Evolutionary conservation across 2,329 filamentous ascomycete species (phyloP).

Genomic region (Penicillium palitans): DNA sequence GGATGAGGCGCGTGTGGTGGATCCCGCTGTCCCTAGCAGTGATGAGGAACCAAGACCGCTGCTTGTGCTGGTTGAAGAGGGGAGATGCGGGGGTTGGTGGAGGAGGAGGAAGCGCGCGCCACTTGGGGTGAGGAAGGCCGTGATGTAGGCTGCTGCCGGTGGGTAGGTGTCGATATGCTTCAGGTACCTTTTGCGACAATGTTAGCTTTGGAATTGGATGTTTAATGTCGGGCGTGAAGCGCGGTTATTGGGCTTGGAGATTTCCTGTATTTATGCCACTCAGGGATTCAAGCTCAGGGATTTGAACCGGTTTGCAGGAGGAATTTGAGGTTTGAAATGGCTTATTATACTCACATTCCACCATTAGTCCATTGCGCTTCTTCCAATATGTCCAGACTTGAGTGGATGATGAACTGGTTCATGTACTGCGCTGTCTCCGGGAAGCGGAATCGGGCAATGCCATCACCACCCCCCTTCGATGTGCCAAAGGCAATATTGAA

Average conservation of each 20-base stretch:
- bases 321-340: neutral
- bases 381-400: slow-evolving; percentile 89
- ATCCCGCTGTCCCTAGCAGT: slow-evolving; percentile 32
- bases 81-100: slow-evolving; percentile 68
- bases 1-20: slow-evolving; percentile 51
- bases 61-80: slow-evolving; percentile 32
- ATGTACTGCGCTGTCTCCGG: slow-evolving; percentile 84
- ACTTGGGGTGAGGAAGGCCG: slow-evolving; percentile 87
- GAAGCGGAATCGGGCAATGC: slow-evolving; percentile 85
- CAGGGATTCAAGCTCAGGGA: neutral
- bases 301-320: neutral
- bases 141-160: slow-evolving; percentile 78
- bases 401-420: slow-evolving; percentile 97
- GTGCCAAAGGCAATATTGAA: slow-evolving; percentile 98
- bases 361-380: slow-evolving; percentile 91
- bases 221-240: neutral
- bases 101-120: slow-evolving; percentile 94
- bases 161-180: slow-evolving; percentile 97
- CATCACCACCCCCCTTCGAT: slow-evolving; percentile 92
- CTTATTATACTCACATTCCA: slow-evolving; percentile 63
- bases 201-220: slow-evolving; percentile 2
- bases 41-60: slow-evolving; percentile 31
- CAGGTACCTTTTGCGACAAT: slow-evolving; percentile 68
- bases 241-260: neutral
- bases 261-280: neutral